Evolutionary conservation across 768 basidiomycete species (phyloP), one percentile per base, ranked within the genome.

Genomic region (Kwoniella newhampshirensis): DNA sequence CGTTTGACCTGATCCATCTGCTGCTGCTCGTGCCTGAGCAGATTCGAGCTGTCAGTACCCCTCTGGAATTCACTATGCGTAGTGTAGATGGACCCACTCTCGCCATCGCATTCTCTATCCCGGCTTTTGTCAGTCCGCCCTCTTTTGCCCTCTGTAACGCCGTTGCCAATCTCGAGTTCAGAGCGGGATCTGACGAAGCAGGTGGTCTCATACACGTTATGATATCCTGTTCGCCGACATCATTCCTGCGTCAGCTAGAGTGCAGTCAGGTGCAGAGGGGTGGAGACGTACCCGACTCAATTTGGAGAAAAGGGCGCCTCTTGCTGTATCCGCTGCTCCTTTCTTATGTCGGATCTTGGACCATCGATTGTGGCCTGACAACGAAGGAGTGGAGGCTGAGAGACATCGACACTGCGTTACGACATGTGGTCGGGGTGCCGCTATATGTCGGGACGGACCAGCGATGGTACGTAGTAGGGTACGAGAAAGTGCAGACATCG

Each of bases 311-410:
- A 71, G 50, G 8, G 56, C 55, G 20, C 62, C 60, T 49, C 64
- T 60, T 45, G 65, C 61, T 4, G 64, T 62, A 51, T 75, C 74
- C 6, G 66, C 72, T 7, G 72, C 72, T 26, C 74, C 74, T 51
- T 75, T 75, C 40, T 63, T 55, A 59, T 75, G 72, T 40, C 70
- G 46, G 51, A 75, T 75, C 52, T 75, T 75, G 44, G 72, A 74
- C 74, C 74, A 75, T 59, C 67, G 56, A 55, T 67, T 72, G 41
- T 72, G 70, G 2, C 70, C 70, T 21, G 70, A 71, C 17, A 28
- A 25, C 13, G 26, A 6, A 5, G 36, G 20, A 27, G 32, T 17
- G 6, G 54, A 42, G 17, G 55, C 35, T 4, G 57, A 23, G 23
- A 58, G 41, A 21, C 56, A 51, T 23, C 49, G 18, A 18, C 56